Base-by-base conservation (phyloP, 108 stramenopile species). In the Skeletonema menzelii region DNA sequence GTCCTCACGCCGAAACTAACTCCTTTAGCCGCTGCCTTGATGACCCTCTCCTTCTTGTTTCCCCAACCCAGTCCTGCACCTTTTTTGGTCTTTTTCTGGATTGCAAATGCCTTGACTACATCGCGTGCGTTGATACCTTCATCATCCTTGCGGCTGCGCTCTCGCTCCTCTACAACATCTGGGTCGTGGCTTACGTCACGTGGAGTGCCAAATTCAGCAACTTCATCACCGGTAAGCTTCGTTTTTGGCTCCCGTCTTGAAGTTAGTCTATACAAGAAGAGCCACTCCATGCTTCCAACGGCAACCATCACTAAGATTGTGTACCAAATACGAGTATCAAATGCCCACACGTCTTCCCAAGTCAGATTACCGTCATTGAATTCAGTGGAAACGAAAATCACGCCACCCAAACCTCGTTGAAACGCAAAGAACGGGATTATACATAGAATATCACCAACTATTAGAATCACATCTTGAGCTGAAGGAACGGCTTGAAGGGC, bases 91-190 rank as follows among this genome's bases (percentile, higher is more conserved):
- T 19, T 61, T 37, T 27, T 65, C 30, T 57, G 11, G 2, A 66
- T 58, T 1, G 32, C n/a, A 35, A 80, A 80, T 8, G 60, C 30
- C 42, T 80, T 80, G 15, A 80, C 79, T 8, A 84, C 10, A 62
- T 81, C 83, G 17, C 72, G 42, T 27, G 83, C 75, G 19, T 76
- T 71, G 56, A 84, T 81, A 3, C 83, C 83, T 37, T 73, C 71
- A 27, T 71, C n/a, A 5, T 76, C 53, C 14, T 26, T 22, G 6
- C 56, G 49, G 4, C 60, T 58, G 0, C 65, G 63, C 15, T 77
- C 46, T 15, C 83, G 69, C 56, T 80, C 83, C 32, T 35, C 65
- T 3, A 22, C 31, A 10, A 84, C 19, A 14, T 67, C 70, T 10
- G 53, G 40, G 56, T 81, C 64, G 14, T 57, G 31, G 1, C 65